Base-by-base conservation (phyloP, 495 filamentous ascomycete species). In the Aspergillus cristatus region DNA sequence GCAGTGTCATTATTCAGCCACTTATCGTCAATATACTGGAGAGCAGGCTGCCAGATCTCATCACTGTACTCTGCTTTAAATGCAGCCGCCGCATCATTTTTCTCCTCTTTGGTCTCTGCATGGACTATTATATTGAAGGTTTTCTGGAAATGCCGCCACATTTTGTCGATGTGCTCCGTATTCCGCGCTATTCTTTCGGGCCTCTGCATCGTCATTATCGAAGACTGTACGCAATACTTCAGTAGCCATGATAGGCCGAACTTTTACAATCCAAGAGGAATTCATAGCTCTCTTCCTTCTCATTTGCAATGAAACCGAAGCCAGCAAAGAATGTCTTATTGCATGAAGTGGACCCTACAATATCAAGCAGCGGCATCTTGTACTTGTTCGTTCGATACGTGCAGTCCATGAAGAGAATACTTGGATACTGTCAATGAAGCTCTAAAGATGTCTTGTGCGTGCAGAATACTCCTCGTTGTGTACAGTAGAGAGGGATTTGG, bases 371-470 rank as follows among this genome's bases (percentile, higher is more conserved):
- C 12, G 37, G 48, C 10, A 51, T 31, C 12, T 38, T 29, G 28
- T 52, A 54, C 17, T 13, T 24, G 29, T 54, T 54, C 1, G 43
- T 47, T 15, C 47, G 43, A 14, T 51, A 51, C 1, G 36, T 54
- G 24, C 16, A 40, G 18, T 45, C 37, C 14, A 45, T 45, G 2
- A 18, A 35, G 20, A 45, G 3, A 26, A 45, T 38, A 25, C 16
- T 38, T 18, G 22, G 14, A 32, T 45, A 14, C 2, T 2, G 4
- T 8, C 28, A 4, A 0, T 32, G 41, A 16, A 43, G 28, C 11
- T 14, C 14, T 11, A 43, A 14, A 28, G 24, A 37, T 8, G 39
- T 35, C 10, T 29, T 34, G 16, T 41, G 32, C 12, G 33, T 41
- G 16, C 32, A 35, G 14, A 41, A 35, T 24, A 24, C 20, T 24